Conservation (phyloP, 495 filamentous ascomycete genomes). For the Neurospora sp. region DNA sequence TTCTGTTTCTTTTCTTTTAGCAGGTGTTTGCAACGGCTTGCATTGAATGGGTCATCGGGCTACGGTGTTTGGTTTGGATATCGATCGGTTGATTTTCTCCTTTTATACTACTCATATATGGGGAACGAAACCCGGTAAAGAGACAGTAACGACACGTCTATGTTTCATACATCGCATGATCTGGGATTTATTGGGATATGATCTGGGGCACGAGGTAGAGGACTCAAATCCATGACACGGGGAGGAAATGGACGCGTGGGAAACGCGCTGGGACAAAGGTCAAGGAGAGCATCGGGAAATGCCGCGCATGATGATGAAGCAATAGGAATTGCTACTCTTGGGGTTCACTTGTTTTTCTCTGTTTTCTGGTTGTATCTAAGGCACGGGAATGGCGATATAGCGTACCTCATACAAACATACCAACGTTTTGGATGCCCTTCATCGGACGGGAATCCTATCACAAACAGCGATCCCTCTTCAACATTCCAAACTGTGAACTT, state of each 20-base stretch:
- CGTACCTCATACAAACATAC: background rate
- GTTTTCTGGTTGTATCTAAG: background rate
- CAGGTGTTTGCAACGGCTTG: background rate
- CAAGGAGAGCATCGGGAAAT: background rate
- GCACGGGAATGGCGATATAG: background rate
- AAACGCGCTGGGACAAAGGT: background rate
- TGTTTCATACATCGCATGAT: background rate
- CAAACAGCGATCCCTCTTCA: background rate
- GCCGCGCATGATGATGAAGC: background rate
- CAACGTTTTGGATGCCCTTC: background rate
- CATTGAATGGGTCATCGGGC: background rate
- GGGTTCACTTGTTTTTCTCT: background rate
- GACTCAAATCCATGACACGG: background rate
- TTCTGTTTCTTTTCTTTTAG: background rate
- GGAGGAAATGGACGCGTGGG: background rate
- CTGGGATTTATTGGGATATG: background rate
- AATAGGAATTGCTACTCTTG: background rate
- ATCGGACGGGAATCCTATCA: background rate
- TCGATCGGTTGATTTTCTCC: background rate
- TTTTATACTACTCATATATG: conserved; percentile 12
- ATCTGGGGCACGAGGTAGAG: background rate
- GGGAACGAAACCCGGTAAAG: conserved; percentile 11
- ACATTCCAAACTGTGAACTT: background rate
- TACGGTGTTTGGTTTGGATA: background rate
- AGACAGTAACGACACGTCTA: conserved; percentile 19